Conservation (phyloP, 495 filamentous ascomycete genomes). For the Hypoxylon fuscum region DNA sequence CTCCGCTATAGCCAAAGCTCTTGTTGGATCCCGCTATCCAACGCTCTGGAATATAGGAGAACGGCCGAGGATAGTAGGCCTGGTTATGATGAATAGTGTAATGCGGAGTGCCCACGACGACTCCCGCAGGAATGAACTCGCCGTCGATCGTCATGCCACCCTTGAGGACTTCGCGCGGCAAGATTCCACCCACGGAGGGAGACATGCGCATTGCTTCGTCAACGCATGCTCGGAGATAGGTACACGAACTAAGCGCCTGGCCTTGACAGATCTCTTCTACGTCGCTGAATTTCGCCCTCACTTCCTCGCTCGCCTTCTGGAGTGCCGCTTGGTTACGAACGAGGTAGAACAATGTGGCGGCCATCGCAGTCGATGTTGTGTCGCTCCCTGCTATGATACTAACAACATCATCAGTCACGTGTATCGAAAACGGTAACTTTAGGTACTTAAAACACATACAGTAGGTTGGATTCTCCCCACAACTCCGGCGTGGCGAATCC, state of each 20-base stretch:
- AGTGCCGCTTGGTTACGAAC: constrained; percentile 63
- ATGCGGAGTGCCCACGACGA: constrained; percentile 61
- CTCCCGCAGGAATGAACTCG: constrained; percentile 61
- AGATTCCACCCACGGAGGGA: constrained; percentile 67
- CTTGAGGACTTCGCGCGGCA: constrained; percentile 68
- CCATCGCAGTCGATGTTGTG: constrained; percentile 71
- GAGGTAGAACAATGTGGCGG: constrained; percentile 73
- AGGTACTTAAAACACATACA: constrained; percentile 48
- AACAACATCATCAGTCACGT: constrained; percentile 2
- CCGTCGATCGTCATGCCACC: constrained; percentile 69
- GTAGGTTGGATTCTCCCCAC: constrained; percentile 74
- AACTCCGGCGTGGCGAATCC: constrained; percentile 73
- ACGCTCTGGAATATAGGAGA: constrained; percentile 62
- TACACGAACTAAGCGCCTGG: constrained; percentile 62
- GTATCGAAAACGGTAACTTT: not conserved
- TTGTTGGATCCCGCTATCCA: constrained; percentile 56
- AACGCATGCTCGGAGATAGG: constrained; percentile 69
- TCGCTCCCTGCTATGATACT: constrained; percentile 68
- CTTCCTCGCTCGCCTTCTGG: constrained; percentile 57
- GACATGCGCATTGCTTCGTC: constrained; percentile 78
- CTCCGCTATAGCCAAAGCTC: constrained; percentile 11
- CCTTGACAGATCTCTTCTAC: constrained; percentile 63
- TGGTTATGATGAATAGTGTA: constrained; percentile 67
- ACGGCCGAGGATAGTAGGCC: constrained; percentile 62
- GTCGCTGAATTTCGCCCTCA: constrained; percentile 58